Percentiles rank a stretch among this genome's conserved stretches.
Conservation (phyloP, 805 yeast genomes). For the Diddensiella transvaalensis region DNA sequence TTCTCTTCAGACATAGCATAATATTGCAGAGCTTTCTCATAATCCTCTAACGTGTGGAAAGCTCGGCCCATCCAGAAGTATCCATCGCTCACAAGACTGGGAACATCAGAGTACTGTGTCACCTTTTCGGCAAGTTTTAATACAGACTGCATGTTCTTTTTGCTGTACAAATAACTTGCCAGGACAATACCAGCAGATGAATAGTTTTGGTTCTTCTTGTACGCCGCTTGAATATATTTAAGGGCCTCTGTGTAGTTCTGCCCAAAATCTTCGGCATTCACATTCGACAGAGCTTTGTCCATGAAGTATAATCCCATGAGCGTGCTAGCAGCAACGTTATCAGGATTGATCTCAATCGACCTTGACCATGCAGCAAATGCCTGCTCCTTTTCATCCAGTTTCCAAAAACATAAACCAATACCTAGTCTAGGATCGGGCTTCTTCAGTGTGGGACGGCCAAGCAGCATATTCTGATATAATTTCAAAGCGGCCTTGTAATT, state of each 20-base stretch:
- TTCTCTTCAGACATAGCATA: constrained; percentile 62
- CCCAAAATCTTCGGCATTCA: constrained; percentile 47
- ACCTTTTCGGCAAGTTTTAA: constrained; percentile 54
- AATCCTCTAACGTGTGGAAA: constrained; percentile 56
- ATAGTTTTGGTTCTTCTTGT: constrained; percentile 43
- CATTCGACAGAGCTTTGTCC: constrained; percentile 59
- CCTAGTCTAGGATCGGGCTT: constrained; percentile 94
- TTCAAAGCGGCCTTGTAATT: constrained; percentile 72
- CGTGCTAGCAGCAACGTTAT: constrained; percentile 57
- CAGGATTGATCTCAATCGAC: constrained; percentile 61
- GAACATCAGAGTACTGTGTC: constrained; percentile 37
- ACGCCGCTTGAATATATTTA: constrained; percentile 39
- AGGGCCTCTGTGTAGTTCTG: constrained; percentile 58
- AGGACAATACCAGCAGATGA: constrained; percentile 63
- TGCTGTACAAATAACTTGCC: constrained; percentile 69
- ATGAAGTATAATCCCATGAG: constrained; percentile 66
- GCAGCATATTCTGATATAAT: constrained; percentile 76
- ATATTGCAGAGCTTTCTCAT: constrained; percentile 62
- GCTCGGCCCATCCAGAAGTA: constrained; percentile 85
- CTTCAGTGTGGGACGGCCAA: constrained; percentile 58
- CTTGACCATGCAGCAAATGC: constrained; percentile 84
- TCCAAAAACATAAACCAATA: constrained; percentile 92
- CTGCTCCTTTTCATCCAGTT: constrained; percentile 67
- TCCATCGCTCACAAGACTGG: constrained; percentile 55
- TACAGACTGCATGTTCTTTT: constrained; percentile 55